These are phyloP conservation scores for Coemansia sp. DNA, from an alignment of 192 early-diverging fungal genomes.

Conservation along the genomic window DNA sequence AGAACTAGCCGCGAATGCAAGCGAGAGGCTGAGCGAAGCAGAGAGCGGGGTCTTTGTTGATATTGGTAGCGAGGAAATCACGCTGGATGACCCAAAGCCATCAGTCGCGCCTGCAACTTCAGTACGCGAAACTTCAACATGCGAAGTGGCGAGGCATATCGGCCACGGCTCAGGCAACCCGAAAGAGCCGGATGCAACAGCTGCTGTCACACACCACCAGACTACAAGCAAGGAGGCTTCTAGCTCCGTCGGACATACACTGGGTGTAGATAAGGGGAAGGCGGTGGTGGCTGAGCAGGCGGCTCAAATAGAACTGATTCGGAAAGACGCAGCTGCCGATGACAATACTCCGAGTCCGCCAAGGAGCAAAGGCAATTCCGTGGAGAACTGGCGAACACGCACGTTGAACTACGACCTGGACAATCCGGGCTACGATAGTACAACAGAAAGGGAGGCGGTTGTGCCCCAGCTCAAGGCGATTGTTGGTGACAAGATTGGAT, in stretches of 20 bases:
- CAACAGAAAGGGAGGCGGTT: constrained; percentile 12
- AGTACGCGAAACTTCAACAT: not conserved
- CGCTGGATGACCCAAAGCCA: not conserved
- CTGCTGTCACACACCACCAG: no score
- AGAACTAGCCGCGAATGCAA: not conserved
- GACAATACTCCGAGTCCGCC: not conserved
- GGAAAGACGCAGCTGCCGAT: not conserved
- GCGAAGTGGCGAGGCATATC: not conserved
- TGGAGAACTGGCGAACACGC: constrained; percentile 24
- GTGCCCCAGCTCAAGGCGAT: constrained; percentile 31
- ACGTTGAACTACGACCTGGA: constrained; percentile 36
- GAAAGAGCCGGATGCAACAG: no score
- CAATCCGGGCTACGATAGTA: constrained; percentile 24
- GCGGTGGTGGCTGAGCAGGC: not conserved
- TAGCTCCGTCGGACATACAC: not conserved
- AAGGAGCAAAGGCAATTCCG: not conserved
- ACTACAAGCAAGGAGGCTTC: not conserved
- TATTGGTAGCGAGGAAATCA: constrained; percentile 1
- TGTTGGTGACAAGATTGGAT: constrained; percentile 34
- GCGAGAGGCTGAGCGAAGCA: not conserved
- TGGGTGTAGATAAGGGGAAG: not conserved
- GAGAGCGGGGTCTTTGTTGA: not conserved
- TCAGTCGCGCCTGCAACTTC: not conserved
- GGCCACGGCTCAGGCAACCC: not conserved
- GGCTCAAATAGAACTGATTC: not conserved